A percentile compares a stretch with the other conserved stretches of the same genome.
phyloP scores from a whole-genome alignment of 2,329 filamentous ascomycete genomes.

The Fusarium solani-melongenae region DNA sequence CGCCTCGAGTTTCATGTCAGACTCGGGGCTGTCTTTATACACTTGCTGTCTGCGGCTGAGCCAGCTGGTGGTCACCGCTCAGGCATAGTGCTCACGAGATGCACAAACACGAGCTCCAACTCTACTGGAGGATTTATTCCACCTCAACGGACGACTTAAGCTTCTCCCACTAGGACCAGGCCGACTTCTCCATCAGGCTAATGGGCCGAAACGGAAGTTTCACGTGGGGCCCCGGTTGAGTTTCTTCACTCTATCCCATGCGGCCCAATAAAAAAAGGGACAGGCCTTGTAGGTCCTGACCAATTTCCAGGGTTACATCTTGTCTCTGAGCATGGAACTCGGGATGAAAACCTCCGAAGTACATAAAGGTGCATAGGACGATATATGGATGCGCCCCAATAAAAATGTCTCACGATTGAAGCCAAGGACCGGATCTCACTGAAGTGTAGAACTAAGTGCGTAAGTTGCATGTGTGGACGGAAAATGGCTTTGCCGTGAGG shows the following conservation, averaged over 20 bases:
- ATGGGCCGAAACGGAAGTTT: slow-evolving; percentile 1
- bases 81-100: neutral
- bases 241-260: neutral
- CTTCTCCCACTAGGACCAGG: neutral
- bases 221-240: neutral
- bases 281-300: neutral
- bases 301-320: slow-evolving; percentile 10
- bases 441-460: neutral
- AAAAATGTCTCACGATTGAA: neutral
- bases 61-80: neutral
- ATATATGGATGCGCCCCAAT: slow-evolving; percentile 25
- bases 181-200: neutral
- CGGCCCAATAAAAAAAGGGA: slow-evolving; percentile 22
- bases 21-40: neutral
- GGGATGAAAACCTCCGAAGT: slow-evolving; percentile 6
- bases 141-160: slow-evolving; percentile 2
- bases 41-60: neutral
- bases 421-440: neutral
- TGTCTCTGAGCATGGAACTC: neutral
- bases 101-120: neutral
- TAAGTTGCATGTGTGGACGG: neutral
- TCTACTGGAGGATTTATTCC: slow-evolving; percentile 7
- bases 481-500: neutral
- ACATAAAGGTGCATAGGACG: neutral
- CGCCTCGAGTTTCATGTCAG: neutral